Base-by-base conservation (phyloP, 345 rosid species). In the Eucalyptus erythrocorys region DNA sequence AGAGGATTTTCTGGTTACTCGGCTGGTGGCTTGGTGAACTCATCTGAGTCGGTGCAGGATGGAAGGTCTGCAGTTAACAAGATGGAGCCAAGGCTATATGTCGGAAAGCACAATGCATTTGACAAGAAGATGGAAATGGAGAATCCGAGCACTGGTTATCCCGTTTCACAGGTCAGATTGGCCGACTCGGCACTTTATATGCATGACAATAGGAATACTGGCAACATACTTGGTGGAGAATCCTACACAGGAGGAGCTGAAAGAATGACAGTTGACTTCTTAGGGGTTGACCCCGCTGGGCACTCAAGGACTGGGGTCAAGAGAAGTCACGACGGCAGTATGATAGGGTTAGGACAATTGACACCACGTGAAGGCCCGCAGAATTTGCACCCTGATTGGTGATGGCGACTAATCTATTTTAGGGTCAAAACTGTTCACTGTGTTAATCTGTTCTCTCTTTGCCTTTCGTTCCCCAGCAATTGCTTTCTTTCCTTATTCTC, bases 1-100 rank as follows among this genome's bases (percentile, higher is more conserved):
- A 89, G 92, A 88, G 96, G 94, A 26, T 95, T 93, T 89, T 85
- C 94, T 2, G 94, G 94, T 40, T 93, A 91, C 89, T 87, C 93
- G 5, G 84, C 86, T 15, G 88, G 90, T 19, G 86, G 43, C 87
- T 68, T 64, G 55, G 59, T 89, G 87, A 91, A 79, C 88, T 79
- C 92, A 47, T 86, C 92, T 3, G 93, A 89, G 68, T 85, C 91
- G 5, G 53, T 85, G 79, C 91, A 88, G n/a, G 92, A 89, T 26
- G 89, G 86, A 26, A 42, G 50, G 37, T 48, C 40, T 5, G 14
- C 48, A 14, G 45, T 50, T 6, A 37, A 68, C 32, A 61, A 37
- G 43, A 59, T 37, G n/a, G 43, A 47, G 13, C 27, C 21, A 8
- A 64, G 59, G 37, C 11, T 26, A 13, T 24, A 40, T 51, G 64